These are phyloP conservation scores for Somion occarium DNA, from an alignment of 1,284 basidiomycete genomes.

Conservation along the genomic window DNA sequence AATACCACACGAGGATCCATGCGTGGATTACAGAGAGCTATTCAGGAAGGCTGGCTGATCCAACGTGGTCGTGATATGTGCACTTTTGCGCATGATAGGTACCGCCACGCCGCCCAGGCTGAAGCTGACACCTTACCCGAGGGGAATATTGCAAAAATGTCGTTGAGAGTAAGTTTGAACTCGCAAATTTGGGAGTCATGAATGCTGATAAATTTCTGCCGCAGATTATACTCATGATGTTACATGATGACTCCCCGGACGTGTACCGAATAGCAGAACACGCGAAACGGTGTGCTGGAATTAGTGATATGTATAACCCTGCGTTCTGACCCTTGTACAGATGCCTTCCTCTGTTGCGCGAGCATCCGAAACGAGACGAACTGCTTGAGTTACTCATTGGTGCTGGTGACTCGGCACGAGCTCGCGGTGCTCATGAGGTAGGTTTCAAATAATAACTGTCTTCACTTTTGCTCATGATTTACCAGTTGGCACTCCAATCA, in stretches of 20 bases:
- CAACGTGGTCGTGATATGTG: conserved; percentile 70
- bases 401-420: conserved; percentile 65
- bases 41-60: conserved; percentile 67
- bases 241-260: conserved; percentile 54
- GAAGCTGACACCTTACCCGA: conserved; percentile 48
- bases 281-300: conserved; percentile 46
- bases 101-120: conserved; percentile 61
- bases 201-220: not conserved
- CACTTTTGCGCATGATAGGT: conserved; percentile 67
- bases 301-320: not conserved
- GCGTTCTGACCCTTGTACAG: conserved; percentile 26
- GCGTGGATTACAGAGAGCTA: conserved; percentile 59
- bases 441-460: not conserved
- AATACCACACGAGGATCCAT: conserved; percentile 53
- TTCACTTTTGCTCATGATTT: not conserved
- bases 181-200: too few species aligned
- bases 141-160: conserved; percentile 61
- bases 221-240: conserved; percentile 68
- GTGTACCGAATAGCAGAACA: conserved; percentile 65
- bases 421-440: conserved; percentile 69
- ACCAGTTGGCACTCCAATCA: conserved; percentile 54
- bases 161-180: conserved; percentile 49
- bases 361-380: conserved; percentile 56
- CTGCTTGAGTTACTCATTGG: conserved; percentile 55
- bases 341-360: conserved; percentile 55